Conservation (phyloP, 768 basidiomycete species). For the Podaxis rugospora region DNA sequence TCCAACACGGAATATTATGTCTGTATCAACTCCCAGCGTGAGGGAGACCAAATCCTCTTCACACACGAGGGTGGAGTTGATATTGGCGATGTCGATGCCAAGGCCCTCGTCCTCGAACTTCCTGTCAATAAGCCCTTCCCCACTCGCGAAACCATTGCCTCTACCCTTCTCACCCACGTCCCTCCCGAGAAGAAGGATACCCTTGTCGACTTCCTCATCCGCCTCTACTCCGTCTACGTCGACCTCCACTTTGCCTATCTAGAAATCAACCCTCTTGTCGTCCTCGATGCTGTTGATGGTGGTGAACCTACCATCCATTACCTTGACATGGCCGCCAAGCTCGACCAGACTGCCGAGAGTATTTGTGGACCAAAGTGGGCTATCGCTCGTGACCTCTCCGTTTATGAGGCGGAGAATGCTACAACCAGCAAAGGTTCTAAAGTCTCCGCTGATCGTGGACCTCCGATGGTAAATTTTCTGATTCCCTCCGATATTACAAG, state of each 20-base stretch:
- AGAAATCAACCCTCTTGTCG: slow-evolving; percentile 98
- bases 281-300: slow-evolving; percentile 72
- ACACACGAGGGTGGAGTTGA: slow-evolving; percentile 99
- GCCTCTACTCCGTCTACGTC: slow-evolving; percentile 96
- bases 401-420: slow-evolving; percentile 50
- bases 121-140: slow-evolving; percentile 79
- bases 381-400: slow-evolving; percentile 84
- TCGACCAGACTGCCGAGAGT: slow-evolving; percentile 98
- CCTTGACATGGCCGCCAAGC: slow-evolving; percentile 99
- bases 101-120: slow-evolving; percentile 86
- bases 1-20: slow-evolving; percentile 96
- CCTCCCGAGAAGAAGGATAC: slow-evolving; percentile 84
- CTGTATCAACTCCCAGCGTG: slow-evolving; percentile 93
- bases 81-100: slow-evolving; percentile 96
- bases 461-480: slow-evolving; percentile 73
- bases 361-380: slow-evolving; percentile 99
- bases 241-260: slow-evolving; percentile 99
- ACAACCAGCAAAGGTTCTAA: slow-evolving; percentile 42
- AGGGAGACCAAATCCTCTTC: slow-evolving; percentile 96
- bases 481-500: background rate
- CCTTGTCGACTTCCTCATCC: slow-evolving; percentile 89
- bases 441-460: slow-evolving; percentile 87
- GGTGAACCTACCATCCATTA: slow-evolving; percentile 82
- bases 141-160: slow-evolving; percentile 68
- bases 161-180: slow-evolving; percentile 77